phyloP scores from a whole-genome alignment of 768 basidiomycete species.

The Rubroboletus pulcherrimus region DNA sequence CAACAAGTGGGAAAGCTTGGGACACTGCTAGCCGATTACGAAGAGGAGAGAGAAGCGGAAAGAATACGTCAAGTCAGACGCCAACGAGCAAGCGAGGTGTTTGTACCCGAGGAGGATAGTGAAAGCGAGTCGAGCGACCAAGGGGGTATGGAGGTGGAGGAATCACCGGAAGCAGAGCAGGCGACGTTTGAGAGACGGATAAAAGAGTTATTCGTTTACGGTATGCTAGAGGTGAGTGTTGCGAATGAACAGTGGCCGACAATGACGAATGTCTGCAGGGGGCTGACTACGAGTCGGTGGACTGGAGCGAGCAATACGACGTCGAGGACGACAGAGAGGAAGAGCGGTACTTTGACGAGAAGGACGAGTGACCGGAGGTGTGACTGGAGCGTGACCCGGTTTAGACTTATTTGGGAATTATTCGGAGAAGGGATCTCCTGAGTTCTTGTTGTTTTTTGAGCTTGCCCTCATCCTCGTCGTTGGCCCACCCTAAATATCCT shows the following conservation, averaged over 20 bases:
- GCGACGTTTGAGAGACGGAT: slow-evolving; percentile 55
- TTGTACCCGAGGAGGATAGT: slow-evolving; percentile 57
- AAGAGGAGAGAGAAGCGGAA: slow-evolving; percentile 74
- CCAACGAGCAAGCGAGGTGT: slow-evolving; percentile 37
- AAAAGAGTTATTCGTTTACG: slow-evolving; percentile 73
- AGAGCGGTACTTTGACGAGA: slow-evolving; percentile 73
- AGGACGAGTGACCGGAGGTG: slow-evolving; percentile 39
- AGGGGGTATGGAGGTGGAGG: slow-evolving; percentile 31
- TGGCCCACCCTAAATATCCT: slow-evolving; percentile 40
- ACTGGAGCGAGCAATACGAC: slow-evolving; percentile 74
- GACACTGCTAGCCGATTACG: slow-evolving; percentile 61
- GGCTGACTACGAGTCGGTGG: slow-evolving; percentile 65
- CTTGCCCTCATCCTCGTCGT: slow-evolving; percentile 40
- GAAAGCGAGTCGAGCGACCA: slow-evolving; percentile 40
- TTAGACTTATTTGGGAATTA: slow-evolving; percentile 12
- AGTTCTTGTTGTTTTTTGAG: slow-evolving; percentile 14
- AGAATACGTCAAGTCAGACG: slow-evolving; percentile 47
- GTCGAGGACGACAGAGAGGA: slow-evolving; percentile 57
- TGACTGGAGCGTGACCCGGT: background rate
- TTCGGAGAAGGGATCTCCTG: slow-evolving; percentile 8
- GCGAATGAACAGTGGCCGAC: background rate
- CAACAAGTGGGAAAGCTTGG: slow-evolving; percentile 72
- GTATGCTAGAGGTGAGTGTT: slow-evolving; percentile 60
- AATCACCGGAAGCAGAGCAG: slow-evolving; percentile 49
- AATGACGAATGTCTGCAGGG: slow-evolving; percentile 38